These are phyloP conservation scores for Phytophthora tentaculata DNA, from an alignment of 352 stramenopile species.

Conservation along the genomic window DNA sequence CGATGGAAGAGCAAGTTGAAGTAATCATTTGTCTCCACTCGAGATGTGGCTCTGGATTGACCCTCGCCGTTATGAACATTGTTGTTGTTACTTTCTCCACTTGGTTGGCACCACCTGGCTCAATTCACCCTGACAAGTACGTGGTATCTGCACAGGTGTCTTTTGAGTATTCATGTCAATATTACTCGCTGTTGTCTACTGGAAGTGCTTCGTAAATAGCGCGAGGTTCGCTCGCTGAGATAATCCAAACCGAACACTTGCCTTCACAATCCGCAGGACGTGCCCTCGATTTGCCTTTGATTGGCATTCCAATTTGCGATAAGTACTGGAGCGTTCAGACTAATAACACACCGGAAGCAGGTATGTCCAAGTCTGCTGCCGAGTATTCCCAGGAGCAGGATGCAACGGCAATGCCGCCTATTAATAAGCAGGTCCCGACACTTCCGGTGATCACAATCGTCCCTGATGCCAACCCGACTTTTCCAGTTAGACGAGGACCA, in stretches of 20 bases:
- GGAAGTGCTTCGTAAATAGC: not conserved
- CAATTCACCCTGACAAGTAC: not conserved
- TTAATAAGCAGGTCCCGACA: slow-evolving; percentile 20
- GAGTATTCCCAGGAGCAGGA: slow-evolving; percentile 2
- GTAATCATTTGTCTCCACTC: slow-evolving; percentile 18
- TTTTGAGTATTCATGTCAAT: slow-evolving; percentile 4
- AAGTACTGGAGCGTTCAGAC: slow-evolving; percentile 23
- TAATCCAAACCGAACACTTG: slow-evolving; percentile 19
- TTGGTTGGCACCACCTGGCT: slow-evolving; percentile 5
- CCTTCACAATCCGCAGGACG: slow-evolving; percentile 17
- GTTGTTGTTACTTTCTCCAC: slow-evolving; percentile 15
- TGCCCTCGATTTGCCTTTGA: slow-evolving; percentile 36
- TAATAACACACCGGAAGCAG: slow-evolving; percentile 21
- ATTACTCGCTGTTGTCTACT: slow-evolving; percentile 13
- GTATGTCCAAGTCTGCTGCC: slow-evolving; percentile 16
- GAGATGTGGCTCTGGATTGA: slow-evolving; percentile 6
- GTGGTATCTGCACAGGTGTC: slow-evolving; percentile 3
- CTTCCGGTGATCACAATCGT: slow-evolving; percentile 30
- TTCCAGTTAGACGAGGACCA: slow-evolving; percentile 1
- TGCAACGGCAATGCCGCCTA: slow-evolving; percentile 5
- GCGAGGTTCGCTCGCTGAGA: not conserved
- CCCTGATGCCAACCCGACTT: slow-evolving; percentile 20
- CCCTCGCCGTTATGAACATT: not conserved
- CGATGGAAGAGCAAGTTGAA: slow-evolving; percentile 17
- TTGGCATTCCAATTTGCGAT: slow-evolving; percentile 27